Evolutionary conservation across 768 basidiomycete species (phyloP).

Genomic region (Panaeolus papilionaceus): DNA sequence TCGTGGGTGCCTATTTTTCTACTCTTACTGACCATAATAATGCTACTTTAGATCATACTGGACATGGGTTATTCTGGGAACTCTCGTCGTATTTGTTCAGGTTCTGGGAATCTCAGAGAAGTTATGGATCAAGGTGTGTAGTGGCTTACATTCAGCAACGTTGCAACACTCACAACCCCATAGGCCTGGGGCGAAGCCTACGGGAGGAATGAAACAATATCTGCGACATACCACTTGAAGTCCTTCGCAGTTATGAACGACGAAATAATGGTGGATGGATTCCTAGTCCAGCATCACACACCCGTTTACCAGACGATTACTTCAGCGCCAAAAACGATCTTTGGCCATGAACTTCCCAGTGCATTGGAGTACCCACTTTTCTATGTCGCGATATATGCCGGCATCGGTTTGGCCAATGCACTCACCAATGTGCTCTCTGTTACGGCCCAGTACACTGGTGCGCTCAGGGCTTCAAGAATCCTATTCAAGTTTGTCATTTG

Average conservation of each 20-base stretch:
- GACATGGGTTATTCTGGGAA: slow-evolving; percentile 63
- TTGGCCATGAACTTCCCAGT: slow-evolving; percentile 47
- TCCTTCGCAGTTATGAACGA: slow-evolving; percentile 45
- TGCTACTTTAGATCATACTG: slow-evolving; percentile 58
- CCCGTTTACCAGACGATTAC: slow-evolving; percentile 31
- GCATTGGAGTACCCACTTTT: slow-evolving; percentile 66
- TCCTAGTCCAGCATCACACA: slow-evolving; percentile 32
- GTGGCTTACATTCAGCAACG: neutral
- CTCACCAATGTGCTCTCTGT: slow-evolving; percentile 50
- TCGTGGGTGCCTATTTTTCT: slow-evolving; percentile 53
- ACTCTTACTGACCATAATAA: neutral
- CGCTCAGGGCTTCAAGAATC: slow-evolving; percentile 44
- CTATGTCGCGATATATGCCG: slow-evolving; percentile 66
- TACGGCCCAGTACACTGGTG: slow-evolving; percentile 61
- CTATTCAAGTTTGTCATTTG: slow-evolving; percentile 39
- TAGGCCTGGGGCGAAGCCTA: slow-evolving; percentile 77
- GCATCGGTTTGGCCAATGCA: slow-evolving; percentile 55
- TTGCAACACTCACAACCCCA: neutral
- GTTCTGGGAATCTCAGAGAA: slow-evolving; percentile 64
- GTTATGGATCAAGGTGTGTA: slow-evolving; percentile 73
- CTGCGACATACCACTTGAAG: slow-evolving; percentile 38
- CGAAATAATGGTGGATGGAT: slow-evolving; percentile 43
- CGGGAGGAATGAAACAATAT: slow-evolving; percentile 23
- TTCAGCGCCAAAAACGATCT: slow-evolving; percentile 27
- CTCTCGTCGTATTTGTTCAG: slow-evolving; percentile 57